A percentile compares a stretch with the other conserved stretches of the same genome.
Conservation (phyloP, 495 filamentous ascomycete genomes). For the Hypoxylon rickii region DNA sequence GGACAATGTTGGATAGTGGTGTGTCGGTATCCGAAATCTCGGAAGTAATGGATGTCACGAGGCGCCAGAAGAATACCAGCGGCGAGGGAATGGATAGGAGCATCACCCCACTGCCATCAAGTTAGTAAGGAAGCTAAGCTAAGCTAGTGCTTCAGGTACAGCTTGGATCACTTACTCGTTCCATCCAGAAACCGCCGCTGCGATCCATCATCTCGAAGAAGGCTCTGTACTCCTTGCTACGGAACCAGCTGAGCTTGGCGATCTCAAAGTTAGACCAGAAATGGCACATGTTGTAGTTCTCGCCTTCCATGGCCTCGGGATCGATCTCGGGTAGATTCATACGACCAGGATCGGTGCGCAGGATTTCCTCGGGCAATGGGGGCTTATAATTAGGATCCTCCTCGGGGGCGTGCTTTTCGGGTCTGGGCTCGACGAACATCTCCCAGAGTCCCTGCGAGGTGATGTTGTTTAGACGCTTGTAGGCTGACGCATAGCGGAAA, state of each 20-base stretch:
- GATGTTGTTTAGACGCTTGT: constrained; percentile 90
- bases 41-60: constrained; percentile 95
- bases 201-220: constrained; percentile 99
- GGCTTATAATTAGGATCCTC: constrained; percentile 69
- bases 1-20: constrained; percentile 99
- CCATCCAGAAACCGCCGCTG: constrained; percentile 98
- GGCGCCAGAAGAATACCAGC: constrained; percentile 85
- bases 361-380: constrained; percentile 81
- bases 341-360: constrained; percentile 74
- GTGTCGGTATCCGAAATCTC: constrained; percentile 97
- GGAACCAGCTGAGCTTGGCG: constrained; percentile 90
- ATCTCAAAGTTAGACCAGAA: constrained; percentile 99
- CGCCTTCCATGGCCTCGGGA: constrained; percentile 92
- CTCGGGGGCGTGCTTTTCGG: constrained; percentile 58
- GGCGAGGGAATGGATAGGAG: constrained; percentile 96
- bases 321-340: constrained; percentile 79
- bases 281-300: constrained; percentile 99
- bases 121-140: constrained; percentile 10
- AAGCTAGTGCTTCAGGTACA: not conserved
- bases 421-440: constrained; percentile 87
- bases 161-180: constrained; percentile 68
- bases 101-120: constrained; percentile 86
- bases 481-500: constrained; percentile 99
- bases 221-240: constrained; percentile 94
- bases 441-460: constrained; percentile 95